Percentiles rank a stretch among this genome's conserved stretches.
Conservation (phyloP, 805 yeast genomes). For the Metschnikowia cubensis region DNA sequence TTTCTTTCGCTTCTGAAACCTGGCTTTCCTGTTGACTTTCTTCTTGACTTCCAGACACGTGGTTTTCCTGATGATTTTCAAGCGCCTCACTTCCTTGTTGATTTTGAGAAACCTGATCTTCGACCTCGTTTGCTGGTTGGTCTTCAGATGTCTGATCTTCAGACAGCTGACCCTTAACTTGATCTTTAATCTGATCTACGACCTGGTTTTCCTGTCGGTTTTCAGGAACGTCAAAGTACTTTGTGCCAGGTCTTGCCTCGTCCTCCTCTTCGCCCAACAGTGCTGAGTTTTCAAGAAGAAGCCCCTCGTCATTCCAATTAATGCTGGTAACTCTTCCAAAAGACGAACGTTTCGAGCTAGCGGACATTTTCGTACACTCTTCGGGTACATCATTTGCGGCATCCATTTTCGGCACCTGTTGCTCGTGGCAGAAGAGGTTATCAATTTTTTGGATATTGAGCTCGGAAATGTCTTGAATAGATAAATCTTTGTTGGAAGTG, state of each 20-base stretch:
- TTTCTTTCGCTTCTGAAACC: neutral
- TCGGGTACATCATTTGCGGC: conserved; percentile 7
- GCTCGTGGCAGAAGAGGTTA: conserved; percentile 29
- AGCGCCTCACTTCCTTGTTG: neutral
- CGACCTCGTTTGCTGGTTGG: neutral
- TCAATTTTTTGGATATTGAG: conserved; percentile 37
- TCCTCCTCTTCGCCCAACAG: conserved; percentile 9
- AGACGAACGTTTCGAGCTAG: conserved; percentile 11
- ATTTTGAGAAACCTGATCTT: neutral
- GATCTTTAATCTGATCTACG: no score
- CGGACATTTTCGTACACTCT: conserved; percentile 8
- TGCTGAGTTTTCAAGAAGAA: conserved; percentile 27
- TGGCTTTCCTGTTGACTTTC: neutral
- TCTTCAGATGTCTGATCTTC: neutral
- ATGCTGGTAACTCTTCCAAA: conserved; percentile 31
- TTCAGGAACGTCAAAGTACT: conserved; percentile 22
- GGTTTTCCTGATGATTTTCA: neutral
- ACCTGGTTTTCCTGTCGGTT: neutral
- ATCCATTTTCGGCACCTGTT: conserved; percentile 3
- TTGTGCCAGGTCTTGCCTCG: conserved; percentile 14
- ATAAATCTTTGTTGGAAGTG: conserved; percentile 16
- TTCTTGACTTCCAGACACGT: neutral
- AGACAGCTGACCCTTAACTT: no score
- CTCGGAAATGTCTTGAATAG: conserved; percentile 37
- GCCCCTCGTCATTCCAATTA: conserved; percentile 40